Percentiles rank a stretch among this genome's conserved stretches.
Conservation (phyloP, 2,329 filamentous ascomycete genomes). For the Penicillium expansum region DNA sequence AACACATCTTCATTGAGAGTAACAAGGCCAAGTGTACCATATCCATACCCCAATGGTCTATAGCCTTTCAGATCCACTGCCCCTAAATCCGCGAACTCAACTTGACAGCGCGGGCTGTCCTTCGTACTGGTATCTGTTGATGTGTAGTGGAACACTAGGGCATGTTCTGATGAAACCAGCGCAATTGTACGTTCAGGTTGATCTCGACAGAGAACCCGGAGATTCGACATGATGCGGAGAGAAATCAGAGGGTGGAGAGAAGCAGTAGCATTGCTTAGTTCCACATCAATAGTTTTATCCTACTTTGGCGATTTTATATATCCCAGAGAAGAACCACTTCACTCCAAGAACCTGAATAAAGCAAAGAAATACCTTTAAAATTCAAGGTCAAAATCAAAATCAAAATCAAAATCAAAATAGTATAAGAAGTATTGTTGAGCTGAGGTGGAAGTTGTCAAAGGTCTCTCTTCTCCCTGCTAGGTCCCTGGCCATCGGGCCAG, state of each 20-base stretch:
- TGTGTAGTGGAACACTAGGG: conserved; percentile 80
- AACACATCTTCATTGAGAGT: conserved; percentile 83
- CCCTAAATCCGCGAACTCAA: conserved; percentile 71
- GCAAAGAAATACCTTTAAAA: neutral
- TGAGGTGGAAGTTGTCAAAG: neutral
- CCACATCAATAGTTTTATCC: neutral
- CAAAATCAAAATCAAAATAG: neutral
- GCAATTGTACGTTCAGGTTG: conserved; percentile 84
- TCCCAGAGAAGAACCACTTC: neutral
- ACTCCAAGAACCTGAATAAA: neutral
- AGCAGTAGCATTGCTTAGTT: conserved; percentile 6
- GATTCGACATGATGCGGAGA: conserved; percentile 50
- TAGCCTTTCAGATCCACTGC: conserved; percentile 71
- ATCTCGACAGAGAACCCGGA: conserved; percentile 81
- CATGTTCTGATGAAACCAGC: conserved; percentile 74
- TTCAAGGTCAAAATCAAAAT: neutral
- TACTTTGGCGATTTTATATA: conserved; percentile 4
- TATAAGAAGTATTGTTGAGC: neutral
- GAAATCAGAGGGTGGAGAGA: conserved; percentile 1
- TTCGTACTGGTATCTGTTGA: conserved; percentile 56
- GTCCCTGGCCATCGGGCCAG: neutral
- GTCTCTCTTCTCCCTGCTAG: neutral
- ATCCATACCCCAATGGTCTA: conserved; percentile 71
- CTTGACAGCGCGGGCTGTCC: conserved; percentile 68
- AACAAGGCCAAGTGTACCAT: conserved; percentile 85